Evolutionary conservation across 1,139 yeast species (phyloP), one percentile per base, ranked within the genome.

Genomic region (Lodderomyces oxycetoniae): DNA sequence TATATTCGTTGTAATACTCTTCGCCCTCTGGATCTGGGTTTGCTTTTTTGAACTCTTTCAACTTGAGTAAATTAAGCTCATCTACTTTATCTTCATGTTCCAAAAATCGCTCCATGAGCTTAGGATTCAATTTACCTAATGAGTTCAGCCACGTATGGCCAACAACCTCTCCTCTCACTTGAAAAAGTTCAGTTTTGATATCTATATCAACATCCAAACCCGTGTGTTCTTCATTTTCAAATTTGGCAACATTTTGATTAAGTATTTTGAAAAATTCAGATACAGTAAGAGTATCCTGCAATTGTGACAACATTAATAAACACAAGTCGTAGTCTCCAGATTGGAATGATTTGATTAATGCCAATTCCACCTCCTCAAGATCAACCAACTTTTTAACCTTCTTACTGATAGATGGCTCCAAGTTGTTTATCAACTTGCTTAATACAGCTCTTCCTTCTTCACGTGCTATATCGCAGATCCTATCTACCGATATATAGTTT

Each of bases 371-470:
- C 48, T 88, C 94, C 31, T 83, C 86, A 67, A 85, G 78, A 20
- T 74, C 76, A 26, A 88, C 55, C 28, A 86, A 66, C 38, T 82
- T 66, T 10, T 77, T 73, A 0, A 88, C 72, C 43, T 83, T 84
- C 36, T 73, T 70, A 2, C 67, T 64, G 0, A 83, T 71, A 4
- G 79, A 66, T 1, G 85, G 81, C 50, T 91, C 97, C 38, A 79
- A 59, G 35, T 79, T 72, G 3, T 85, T 68, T 17, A 89, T 55
- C 31, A 72, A 61, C 37, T 80, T 75, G 22, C 96, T 82, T 17
- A 91, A 59, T 17, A 68, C 67, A 4, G 71, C 56, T 23, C 97
- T 66, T 2, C 98, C 98, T 55, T 91, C 96, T 44, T 82, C 81
- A 48, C 73, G 78, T 1, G 97, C 95, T 17, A 75, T 67, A 12